Percentiles rank a stretch among this genome's conserved stretches.
Conservation (phyloP, 148 eudicot species). For the Rhododendron simsii region DNA sequence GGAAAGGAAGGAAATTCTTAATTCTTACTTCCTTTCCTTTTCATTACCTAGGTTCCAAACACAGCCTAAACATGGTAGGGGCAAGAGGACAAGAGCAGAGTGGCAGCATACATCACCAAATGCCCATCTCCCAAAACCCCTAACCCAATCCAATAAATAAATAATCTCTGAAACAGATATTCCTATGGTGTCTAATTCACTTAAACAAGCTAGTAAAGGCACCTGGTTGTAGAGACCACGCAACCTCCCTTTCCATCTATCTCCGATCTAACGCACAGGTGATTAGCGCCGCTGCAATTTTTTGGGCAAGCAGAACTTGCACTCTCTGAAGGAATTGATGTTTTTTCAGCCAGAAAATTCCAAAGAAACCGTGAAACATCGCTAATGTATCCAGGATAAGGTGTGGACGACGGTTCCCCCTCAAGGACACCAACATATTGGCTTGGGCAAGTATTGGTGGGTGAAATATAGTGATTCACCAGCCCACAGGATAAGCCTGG, state of each 20-base stretch:
- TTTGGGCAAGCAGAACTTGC: slow-evolving; percentile 52
- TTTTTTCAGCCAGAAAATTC: slow-evolving; percentile 88
- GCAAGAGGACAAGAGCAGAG: background rate
- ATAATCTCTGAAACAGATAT: background rate
- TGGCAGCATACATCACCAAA: background rate
- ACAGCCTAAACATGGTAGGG: background rate
- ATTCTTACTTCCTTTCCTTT: background rate
- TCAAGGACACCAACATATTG: slow-evolving; percentile 85
- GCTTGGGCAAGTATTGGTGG: slow-evolving; percentile 73
- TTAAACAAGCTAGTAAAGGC: background rate
- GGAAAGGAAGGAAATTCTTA: background rate
- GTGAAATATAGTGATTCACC: slow-evolving; percentile 62
- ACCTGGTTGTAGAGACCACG: slow-evolving; percentile 87
- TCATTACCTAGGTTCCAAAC: background rate
- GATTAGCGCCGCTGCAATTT: slow-evolving; percentile 50
- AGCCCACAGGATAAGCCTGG: slow-evolving; percentile 88
- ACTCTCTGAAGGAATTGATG: slow-evolving; percentile 46
- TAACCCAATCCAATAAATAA: background rate
- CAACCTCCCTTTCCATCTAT: slow-evolving; percentile 75
- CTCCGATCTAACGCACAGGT: slow-evolving; percentile 68
- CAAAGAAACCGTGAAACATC: slow-evolving; percentile 85
- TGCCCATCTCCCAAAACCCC: background rate
- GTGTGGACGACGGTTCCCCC: slow-evolving; percentile 74
- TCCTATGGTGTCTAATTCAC: background rate
- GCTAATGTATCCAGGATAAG: slow-evolving; percentile 58